Evolutionary conservation across 1,284 basidiomycete genomes (phyloP).

Genomic region (Sparassis latifolia): DNA sequence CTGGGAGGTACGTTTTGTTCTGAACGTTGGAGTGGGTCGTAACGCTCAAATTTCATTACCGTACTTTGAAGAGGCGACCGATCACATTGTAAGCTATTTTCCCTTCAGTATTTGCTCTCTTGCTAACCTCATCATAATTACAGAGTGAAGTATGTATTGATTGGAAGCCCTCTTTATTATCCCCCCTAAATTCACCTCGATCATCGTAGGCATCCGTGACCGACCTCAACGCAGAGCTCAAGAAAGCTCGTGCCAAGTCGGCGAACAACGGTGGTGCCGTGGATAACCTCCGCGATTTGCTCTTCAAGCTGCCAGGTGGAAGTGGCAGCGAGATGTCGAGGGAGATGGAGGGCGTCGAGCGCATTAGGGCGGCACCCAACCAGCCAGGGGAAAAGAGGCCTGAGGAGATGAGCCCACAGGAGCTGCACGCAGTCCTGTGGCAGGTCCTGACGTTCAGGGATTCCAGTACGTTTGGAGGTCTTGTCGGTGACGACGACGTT

Average conservation of each 20-base stretch:
- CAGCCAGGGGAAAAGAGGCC: slow-evolving; percentile 53
- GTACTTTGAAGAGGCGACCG: slow-evolving; percentile 50
- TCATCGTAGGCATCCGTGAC: slow-evolving; percentile 70
- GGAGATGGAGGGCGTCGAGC: slow-evolving; percentile 73
- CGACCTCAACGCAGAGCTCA: slow-evolving; percentile 79
- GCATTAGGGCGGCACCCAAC: slow-evolving; percentile 54
- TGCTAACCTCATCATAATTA: no score
- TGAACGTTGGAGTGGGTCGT: no score
- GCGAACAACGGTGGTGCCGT: slow-evolving; percentile 33
- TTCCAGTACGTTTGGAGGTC: slow-evolving; percentile 19
- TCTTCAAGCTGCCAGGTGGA: slow-evolving; percentile 59
- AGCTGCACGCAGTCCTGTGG: slow-evolving; percentile 81
- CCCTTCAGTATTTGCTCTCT: no score
- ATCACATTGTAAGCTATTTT: slow-evolving; percentile 52
- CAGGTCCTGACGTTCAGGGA: slow-evolving; percentile 85
- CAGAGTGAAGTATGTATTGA: slow-evolving; percentile 31
- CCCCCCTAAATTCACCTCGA: no score
- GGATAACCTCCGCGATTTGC: slow-evolving; percentile 44
- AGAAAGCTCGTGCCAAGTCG: slow-evolving; percentile 56
- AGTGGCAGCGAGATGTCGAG: slow-evolving; percentile 53
- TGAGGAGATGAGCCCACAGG: slow-evolving; percentile 83
- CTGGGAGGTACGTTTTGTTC: slow-evolving; percentile 46
- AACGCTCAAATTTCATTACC: not conserved
- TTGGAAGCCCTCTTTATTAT: no score
- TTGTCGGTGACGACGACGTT: not conserved